Conservation (phyloP, 768 basidiomycete genomes). For the Suillus ampliporus region DNA sequence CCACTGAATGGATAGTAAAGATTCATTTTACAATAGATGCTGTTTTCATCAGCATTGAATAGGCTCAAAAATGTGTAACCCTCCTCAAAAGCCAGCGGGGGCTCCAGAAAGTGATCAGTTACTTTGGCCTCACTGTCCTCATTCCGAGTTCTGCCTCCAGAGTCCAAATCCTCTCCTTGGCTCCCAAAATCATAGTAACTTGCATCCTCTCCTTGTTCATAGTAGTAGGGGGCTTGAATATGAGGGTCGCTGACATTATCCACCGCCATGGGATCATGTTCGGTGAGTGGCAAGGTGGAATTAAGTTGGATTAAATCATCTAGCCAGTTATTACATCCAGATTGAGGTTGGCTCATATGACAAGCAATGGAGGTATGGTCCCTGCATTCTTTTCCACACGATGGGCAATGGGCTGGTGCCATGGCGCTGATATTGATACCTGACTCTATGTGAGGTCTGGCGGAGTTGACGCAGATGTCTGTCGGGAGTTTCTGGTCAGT, state of each 20-base stretch:
- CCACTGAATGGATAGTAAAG: neutral
- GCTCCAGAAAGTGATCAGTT: neutral
- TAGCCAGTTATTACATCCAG: neutral
- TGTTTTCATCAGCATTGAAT: neutral
- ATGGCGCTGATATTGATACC: too few relatives aligned
- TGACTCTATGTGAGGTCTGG: too few relatives aligned
- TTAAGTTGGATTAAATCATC: neutral
- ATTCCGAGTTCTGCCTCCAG: neutral
- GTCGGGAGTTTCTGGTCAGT: too few relatives aligned
- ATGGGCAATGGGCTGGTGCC: too few relatives aligned
- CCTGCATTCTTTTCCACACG: too few relatives aligned
- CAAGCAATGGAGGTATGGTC: too few relatives aligned
- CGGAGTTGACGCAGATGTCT: too few relatives aligned
- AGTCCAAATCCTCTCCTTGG: too few relatives aligned
- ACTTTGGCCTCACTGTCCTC: neutral
- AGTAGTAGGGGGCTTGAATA: too few relatives aligned
- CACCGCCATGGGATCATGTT: neutral
- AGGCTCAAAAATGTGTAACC: neutral
- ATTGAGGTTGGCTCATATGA: too few relatives aligned
- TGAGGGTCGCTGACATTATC: too few relatives aligned
- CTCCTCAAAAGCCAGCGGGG: neutral
- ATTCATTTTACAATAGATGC: neutral
- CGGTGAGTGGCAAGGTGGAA: neutral
- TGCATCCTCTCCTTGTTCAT: neutral
- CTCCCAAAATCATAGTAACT: neutral